Evolutionary conservation across 305 asterid species (phyloP), one percentile per base, ranked within the genome.

Genomic region (Fraxinus floribunda): DNA sequence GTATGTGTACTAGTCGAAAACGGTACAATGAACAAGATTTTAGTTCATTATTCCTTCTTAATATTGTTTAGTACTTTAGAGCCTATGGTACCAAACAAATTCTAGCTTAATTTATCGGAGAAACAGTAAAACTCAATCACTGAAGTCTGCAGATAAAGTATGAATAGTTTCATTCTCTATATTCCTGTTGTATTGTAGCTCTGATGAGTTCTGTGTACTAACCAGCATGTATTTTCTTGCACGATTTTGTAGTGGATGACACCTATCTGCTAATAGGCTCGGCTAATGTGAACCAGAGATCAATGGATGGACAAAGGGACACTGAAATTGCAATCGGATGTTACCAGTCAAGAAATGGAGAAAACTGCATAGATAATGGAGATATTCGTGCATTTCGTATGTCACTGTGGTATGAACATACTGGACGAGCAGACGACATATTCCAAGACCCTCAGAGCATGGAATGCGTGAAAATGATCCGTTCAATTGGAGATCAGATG

Each of bases 261-360:
- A 74, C 88, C 5, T 94, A 94, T 81, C 87, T 95, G 73, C 83
- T 95, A 16, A 90, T 93, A 77, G 98, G 99, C 68, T 95, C 99
- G 1, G 98, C 98, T 9, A 95, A 95, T 64, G 91, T 94, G 87
- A 93, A 95, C 85, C 99, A 94, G 82, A 84, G 99, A 85, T 95
- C 99, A 18, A 93, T 95, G 99, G 99, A 95, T 75, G 99, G 99
- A 36, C 83, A 89, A 84, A 90, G 99, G 44, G 99, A 95, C 91
- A 91, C 97, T 4, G 99, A 95, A 85, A 94, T 95, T 73, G 97
- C 97, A 29, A 89, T 95, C 81, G 99, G 99, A 26, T 94, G 99
- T 82, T 92, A 91, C 32, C 97, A 91, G 77, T 82, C 88, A 8
- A 89, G 79, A 75, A 88, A 80, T 15, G 92, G 79, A 30, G 90